phyloP scores from a whole-genome alignment of 768 basidiomycete genomes.

The Rhizopogon rudus region DNA sequence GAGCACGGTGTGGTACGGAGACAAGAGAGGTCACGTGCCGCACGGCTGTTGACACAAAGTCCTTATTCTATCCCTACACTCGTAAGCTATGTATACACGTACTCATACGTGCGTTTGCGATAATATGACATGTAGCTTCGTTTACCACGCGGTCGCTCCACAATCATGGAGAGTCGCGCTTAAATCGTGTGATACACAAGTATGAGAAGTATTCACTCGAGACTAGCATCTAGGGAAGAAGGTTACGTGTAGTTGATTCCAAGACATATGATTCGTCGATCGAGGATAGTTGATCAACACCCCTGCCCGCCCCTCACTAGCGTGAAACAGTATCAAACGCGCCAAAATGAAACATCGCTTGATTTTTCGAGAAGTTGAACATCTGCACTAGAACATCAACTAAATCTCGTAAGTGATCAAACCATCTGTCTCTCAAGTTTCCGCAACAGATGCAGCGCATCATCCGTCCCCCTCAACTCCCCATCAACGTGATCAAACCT shows the following conservation, averaged over 20 bases:
- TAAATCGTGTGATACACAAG: neutral
- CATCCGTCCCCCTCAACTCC: conserved; percentile 17
- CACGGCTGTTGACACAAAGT: no score
- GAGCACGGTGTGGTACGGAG: neutral
- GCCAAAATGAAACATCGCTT: no score
- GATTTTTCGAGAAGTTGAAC: neutral
- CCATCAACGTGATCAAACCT: conserved; percentile 20
- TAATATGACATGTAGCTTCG: neutral
- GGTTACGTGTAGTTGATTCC: no score
- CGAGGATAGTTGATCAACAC: no score
- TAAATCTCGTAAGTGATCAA: neutral
- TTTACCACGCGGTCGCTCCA: neutral
- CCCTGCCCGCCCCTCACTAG: no score
- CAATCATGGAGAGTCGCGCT: no score
- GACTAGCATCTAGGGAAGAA: neutral
- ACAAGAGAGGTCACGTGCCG: no score
- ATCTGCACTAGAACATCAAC: neutral
- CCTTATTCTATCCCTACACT: neutral
- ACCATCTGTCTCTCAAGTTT: conserved; percentile 9
- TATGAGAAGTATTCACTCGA: neutral
- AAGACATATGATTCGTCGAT: no score
- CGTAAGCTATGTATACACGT: no score
- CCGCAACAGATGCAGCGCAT: conserved; percentile 13
- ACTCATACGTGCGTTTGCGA: no score
- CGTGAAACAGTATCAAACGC: no score